phyloP scores from a whole-genome alignment of 192 early-diverging fungal genomes.

The Rhizoclosmatium globosum region DNA sequence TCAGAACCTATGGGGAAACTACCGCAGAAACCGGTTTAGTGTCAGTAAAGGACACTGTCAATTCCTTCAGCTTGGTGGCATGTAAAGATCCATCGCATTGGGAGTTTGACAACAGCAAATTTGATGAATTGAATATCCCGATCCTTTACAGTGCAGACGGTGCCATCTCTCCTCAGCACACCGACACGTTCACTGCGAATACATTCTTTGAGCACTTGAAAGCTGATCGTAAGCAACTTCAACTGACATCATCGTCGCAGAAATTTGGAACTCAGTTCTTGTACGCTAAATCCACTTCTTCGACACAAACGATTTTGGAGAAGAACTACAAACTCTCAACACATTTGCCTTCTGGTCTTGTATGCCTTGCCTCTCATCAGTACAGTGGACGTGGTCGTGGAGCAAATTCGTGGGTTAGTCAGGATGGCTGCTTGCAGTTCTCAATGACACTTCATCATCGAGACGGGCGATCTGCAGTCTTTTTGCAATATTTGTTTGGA shows the following conservation, averaged over 20 bases:
- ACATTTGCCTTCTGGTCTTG: conserved; percentile 78
- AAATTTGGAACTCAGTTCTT: conserved; percentile 77
- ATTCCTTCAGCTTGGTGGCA: conserved; percentile 28
- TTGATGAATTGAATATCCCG: not conserved
- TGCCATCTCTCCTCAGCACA: not conserved
- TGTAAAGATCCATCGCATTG: not conserved
- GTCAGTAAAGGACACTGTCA: conserved; percentile 35
- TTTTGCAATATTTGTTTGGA: conserved; percentile 94
- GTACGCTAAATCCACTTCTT: conserved; percentile 79
- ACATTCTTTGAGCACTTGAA: conserved; percentile 25
- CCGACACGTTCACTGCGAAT: conserved; percentile 29
- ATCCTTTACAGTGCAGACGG: not conserved
- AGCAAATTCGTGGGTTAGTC: conserved; percentile 94
- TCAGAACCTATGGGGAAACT: not conserved
- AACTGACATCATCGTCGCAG: not conserved
- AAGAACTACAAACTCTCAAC: conserved; percentile 79
- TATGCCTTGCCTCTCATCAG: conserved; percentile 84
- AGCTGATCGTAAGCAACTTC: not conserved
- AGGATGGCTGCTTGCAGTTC: conserved; percentile 88
- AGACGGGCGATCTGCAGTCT: conserved; percentile 73
- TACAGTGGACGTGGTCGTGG: conserved; percentile 81
- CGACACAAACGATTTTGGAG: conserved; percentile 95
- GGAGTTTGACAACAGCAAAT: not conserved
- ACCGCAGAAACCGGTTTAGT: not conserved
- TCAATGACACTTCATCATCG: conserved; percentile 82